These are phyloP conservation scores for Solanum clarkiae DNA, from an alignment of 257 asterid species.

Conservation along the genomic window DNA sequence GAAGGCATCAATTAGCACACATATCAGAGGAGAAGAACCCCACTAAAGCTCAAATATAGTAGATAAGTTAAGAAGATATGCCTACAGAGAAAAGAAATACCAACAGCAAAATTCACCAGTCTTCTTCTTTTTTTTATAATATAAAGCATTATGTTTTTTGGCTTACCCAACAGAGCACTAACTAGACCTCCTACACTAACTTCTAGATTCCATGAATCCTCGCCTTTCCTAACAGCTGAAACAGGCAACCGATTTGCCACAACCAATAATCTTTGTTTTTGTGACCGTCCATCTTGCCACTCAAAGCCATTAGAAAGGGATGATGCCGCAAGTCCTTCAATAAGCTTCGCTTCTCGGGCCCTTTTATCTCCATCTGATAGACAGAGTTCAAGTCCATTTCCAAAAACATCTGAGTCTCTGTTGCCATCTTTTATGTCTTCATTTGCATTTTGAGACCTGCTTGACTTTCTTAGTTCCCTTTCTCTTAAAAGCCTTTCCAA, in stretches of 20 bases:
- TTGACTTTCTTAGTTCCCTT: conserved; percentile 53
- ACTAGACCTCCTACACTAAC: conserved; percentile 84
- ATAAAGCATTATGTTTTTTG: background rate
- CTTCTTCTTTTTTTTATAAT: background rate
- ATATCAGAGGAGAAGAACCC: background rate
- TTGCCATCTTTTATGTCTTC: conserved; percentile 36
- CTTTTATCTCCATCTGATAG: conserved; percentile 32
- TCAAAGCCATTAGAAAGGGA: conserved; percentile 15
- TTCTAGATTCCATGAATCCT: conserved; percentile 73
- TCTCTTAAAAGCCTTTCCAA: conserved; percentile 66
- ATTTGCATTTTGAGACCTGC: conserved; percentile 26
- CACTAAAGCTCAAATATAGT: background rate
- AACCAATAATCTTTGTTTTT: conserved; percentile 57
- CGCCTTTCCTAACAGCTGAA: conserved; percentile 64
- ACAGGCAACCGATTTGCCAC: conserved; percentile 92
- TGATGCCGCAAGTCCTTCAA: conserved; percentile 24
- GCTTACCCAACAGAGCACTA: conserved; percentile 73
- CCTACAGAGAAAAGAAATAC: background rate
- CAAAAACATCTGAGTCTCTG: conserved; percentile 25
- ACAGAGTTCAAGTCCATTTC: conserved; percentile 19
- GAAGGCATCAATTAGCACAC: background rate
- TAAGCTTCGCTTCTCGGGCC: conserved; percentile 26
- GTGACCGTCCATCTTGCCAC: conserved; percentile 31
- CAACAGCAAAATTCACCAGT: background rate
- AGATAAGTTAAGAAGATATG: background rate